phyloP scores from a whole-genome alignment of 495 filamentous ascomycete species.

The Podospora comata region DNA sequence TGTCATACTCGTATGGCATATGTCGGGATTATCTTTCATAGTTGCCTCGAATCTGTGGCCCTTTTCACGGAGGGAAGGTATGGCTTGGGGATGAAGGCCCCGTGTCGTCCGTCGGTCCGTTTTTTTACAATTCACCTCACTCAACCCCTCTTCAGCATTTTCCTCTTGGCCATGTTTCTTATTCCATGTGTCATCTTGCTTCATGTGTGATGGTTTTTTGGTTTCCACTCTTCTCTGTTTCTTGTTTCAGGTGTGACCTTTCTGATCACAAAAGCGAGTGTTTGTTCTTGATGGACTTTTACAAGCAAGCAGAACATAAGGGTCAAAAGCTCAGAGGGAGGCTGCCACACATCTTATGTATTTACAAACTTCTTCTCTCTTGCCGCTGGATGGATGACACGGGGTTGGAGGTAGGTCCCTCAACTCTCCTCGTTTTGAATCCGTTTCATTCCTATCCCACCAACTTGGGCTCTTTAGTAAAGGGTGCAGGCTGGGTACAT shows the following conservation, averaged over 20 bases:
- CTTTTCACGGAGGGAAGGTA: background rate
- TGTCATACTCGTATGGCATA: background rate
- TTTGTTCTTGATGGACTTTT: background rate
- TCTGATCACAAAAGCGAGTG: background rate
- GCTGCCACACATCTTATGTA: background rate
- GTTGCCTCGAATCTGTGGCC: background rate
- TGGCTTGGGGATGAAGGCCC: conserved; percentile 3
- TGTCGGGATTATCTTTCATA: background rate
- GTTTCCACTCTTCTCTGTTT: background rate
- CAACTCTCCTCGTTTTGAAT: background rate
- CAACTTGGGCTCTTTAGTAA: background rate
- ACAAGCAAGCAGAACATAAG: background rate
- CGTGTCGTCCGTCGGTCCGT: conserved; percentile 17
- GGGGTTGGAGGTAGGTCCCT: conserved; percentile 4
- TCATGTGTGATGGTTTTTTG: conserved; percentile 4
- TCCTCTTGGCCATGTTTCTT: conserved; percentile 3
- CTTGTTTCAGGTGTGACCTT: background rate
- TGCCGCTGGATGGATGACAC: background rate
- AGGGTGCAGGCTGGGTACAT: background rate
- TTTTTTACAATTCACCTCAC: conserved; percentile 15
- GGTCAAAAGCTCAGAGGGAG: background rate
- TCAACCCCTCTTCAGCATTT: conserved; percentile 7
- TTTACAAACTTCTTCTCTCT: background rate
- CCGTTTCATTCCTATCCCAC: background rate
- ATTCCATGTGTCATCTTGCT: conserved; percentile 3